Evolutionary conservation across 2,329 filamentous ascomycete genomes (phyloP).

Genomic region (Epichloe coenophiala): DNA sequence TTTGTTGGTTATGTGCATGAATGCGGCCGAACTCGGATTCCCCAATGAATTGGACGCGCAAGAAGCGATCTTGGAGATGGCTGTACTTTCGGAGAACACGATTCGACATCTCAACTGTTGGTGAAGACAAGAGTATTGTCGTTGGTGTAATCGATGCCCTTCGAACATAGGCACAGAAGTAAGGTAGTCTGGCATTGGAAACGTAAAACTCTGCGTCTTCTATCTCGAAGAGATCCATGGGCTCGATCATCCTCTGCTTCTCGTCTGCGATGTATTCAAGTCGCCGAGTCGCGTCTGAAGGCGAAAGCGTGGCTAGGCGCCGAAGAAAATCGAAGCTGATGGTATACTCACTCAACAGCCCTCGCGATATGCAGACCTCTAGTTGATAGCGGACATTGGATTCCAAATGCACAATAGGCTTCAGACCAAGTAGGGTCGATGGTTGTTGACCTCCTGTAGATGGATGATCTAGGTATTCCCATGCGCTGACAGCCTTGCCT

Average conservation of each 20-base stretch:
- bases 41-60: conserved; percentile 81
- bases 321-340: conserved; percentile 55
- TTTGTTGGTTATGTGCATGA: conserved; percentile 33
- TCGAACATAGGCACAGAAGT: conserved; percentile 61
- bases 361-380: conserved; percentile 81
- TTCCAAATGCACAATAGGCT: conserved; percentile 28
- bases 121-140: conserved; percentile 63
- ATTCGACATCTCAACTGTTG: conserved; percentile 76
- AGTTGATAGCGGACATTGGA: conserved; percentile 79
- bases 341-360: conserved; percentile 62
- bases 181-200: conserved; percentile 41
- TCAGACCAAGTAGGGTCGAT: conserved; percentile 14
- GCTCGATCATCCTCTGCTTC: conserved; percentile 48
- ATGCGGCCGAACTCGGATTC: conserved; percentile 55
- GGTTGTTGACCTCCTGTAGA: conserved; percentile 12
- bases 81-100: conserved; percentile 66
- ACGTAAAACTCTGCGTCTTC: conserved; percentile 33
- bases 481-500: conserved; percentile 13
- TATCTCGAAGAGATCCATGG: conserved; percentile 57
- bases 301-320: conserved; percentile 34
- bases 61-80: conserved; percentile 59
- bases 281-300: conserved; percentile 44
- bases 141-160: conserved; percentile 76
- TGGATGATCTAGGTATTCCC: conserved; percentile 18
- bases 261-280: conserved; percentile 63